These are phyloP conservation scores for Henningerozyma blattae DNA, from an alignment of 805 yeast species.

Conservation along the genomic window DNA sequence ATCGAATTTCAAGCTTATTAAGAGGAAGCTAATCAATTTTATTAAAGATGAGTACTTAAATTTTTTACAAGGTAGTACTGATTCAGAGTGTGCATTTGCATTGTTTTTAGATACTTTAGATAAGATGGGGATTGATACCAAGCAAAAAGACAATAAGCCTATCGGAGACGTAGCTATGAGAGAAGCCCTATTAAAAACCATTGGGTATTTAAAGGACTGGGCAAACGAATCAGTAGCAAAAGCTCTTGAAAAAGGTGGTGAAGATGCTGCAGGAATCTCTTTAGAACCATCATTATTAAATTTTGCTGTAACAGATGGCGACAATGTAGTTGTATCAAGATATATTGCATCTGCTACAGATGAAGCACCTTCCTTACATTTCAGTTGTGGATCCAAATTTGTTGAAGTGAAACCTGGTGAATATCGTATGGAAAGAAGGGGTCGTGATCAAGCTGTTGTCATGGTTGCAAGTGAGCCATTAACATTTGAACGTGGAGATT, in stretches of 20 bases:
- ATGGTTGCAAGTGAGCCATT: conserved; percentile 95
- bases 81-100: conserved; percentile 92
- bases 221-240: conserved; percentile 33
- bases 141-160: conserved; percentile 30
- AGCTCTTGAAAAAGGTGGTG: conserved; percentile 17
- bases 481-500: conserved; percentile 92
- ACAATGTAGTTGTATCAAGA: conserved; percentile 71
- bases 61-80: conserved; percentile 85
- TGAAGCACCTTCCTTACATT: conserved; percentile 93
- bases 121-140: conserved; percentile 67
- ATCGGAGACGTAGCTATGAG: conserved; percentile 47
- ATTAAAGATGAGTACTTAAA: conserved; percentile 72
- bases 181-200: conserved; percentile 59
- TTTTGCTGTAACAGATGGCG: conserved; percentile 93
- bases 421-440: conserved; percentile 87
- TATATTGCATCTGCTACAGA: conserved; percentile 82
- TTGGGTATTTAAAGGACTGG: conserved; percentile 70
- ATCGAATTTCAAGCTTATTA: conserved; percentile 58
- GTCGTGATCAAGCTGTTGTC: conserved; percentile 87
- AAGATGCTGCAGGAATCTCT: too few relatives aligned
- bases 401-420: conserved; percentile 85
- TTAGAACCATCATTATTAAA: conserved; percentile 76
- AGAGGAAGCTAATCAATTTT: conserved; percentile 58
- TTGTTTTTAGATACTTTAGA: conserved; percentile 66
- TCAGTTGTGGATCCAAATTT: conserved; percentile 86